Evolutionary conservation across 1,284 basidiomycete species (phyloP).

Genomic region (Ustilago bromivora): DNA sequence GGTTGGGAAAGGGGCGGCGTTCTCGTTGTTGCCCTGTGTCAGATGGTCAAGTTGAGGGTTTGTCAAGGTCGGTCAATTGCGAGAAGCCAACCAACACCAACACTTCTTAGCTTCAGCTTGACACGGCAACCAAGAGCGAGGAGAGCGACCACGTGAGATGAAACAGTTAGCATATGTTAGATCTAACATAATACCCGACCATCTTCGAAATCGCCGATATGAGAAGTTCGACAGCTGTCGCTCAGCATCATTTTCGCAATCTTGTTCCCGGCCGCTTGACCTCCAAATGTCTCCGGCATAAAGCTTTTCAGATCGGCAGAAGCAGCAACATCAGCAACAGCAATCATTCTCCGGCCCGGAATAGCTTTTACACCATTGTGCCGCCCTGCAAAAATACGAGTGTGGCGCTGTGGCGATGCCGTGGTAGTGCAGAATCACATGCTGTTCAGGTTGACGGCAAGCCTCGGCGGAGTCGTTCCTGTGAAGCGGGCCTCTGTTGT

Average conservation of each 20-base stretch:
- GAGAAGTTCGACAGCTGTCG: background rate
- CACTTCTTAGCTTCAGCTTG: background rate
- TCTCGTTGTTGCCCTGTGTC: too few species aligned
- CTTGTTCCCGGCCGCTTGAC: constrained; percentile 9
- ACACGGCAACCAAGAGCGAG: constrained; percentile 7
- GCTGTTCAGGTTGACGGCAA: background rate
- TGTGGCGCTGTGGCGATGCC: background rate
- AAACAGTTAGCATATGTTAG: background rate
- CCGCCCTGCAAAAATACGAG: background rate
- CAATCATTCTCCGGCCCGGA: background rate
- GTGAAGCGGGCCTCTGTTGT: background rate
- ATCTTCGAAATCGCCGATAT: background rate
- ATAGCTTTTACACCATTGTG: background rate
- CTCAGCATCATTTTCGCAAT: background rate
- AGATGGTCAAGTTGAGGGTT: background rate
- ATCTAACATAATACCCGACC: background rate
- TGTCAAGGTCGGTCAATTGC: background rate
- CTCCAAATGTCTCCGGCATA: background rate
- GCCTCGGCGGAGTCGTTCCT: background rate
- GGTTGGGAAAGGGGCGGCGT: background rate
- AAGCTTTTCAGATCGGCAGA: background rate
- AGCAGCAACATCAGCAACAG: background rate
- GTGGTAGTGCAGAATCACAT: background rate
- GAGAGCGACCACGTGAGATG: background rate
- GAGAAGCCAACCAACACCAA: background rate